Percentiles rank a stretch among this genome's conserved stretches.
phyloP scores from a whole-genome alignment of 148 eudicot species.

The Polygonum maritimum region DNA sequence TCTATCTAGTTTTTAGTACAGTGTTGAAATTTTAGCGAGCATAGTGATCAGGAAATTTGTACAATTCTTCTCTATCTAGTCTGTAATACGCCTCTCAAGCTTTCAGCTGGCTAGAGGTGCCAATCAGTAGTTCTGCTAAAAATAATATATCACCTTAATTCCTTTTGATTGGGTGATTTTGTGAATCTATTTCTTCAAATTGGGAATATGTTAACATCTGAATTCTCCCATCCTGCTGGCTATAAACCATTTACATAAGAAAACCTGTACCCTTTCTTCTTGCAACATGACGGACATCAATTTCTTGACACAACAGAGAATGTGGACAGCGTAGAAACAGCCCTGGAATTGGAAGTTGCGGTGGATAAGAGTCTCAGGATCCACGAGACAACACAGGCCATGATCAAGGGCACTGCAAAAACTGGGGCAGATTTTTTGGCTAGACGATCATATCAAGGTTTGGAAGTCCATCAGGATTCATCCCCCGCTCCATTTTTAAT shows the following conservation, averaged over 20 bases:
- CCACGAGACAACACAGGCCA: conserved; percentile 24
- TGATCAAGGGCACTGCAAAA: conserved; percentile 45
- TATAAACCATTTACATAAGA: too few species aligned
- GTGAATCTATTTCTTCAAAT: background rate
- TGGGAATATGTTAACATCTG: background rate
- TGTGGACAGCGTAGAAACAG: conserved; percentile 32
- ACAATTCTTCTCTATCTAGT: background rate
- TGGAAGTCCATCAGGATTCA: conserved; percentile 40
- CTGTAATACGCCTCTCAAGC: background rate
- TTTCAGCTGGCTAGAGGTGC: background rate
- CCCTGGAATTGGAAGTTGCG: conserved; percentile 41
- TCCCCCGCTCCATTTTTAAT: conserved; percentile 48
- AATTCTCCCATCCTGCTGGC: background rate
- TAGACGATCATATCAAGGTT: conserved; percentile 60
- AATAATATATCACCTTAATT: background rate
- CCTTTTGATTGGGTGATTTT: background rate
- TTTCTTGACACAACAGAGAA: conserved; percentile 22
- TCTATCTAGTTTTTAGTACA: too few species aligned
- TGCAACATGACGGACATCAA: background rate
- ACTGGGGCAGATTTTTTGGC: conserved; percentile 76
- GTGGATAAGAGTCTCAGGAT: conserved; percentile 62
- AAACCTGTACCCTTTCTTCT: background rate
- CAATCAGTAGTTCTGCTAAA: background rate
- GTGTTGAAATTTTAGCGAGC: background rate
- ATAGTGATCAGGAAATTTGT: background rate